Evolutionary conservation across 768 basidiomycete genomes (phyloP), one percentile per base, ranked within the genome.

Genomic region (Suillus luteus): DNA sequence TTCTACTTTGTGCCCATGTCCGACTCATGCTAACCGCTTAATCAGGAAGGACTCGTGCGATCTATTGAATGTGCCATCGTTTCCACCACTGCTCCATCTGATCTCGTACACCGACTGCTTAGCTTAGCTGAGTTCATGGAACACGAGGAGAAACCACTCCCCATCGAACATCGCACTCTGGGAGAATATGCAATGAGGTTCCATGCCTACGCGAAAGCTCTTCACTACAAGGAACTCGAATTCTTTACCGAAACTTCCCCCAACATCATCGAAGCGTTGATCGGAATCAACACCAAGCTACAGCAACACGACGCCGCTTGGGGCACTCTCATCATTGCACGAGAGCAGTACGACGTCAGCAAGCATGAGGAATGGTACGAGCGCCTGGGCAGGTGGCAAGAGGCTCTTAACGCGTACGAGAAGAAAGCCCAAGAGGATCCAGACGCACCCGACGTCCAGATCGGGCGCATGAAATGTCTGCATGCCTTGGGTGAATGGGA

Each of bases 401-500:
- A 98, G 66, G 97, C 97, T 0, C 79, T 99, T 44, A 81, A 78
- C 10, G 91, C 91, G 0, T 97, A 96, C 71, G 91, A 96, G 66
- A 86, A 86, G 69, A 92, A 90, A 70, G 86, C 85, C 6, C 81
- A 85, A 65, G 78, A 83, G n/a, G 91, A 96, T 68, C 91, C 93
- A 0, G 83, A 85, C 48, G 85, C 88, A 24, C 86, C 88, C 7
- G 91, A 92, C 51, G 80, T 93, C 35, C 88, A 91, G 57, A 86
- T 95, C 58, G 97, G 96, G 3, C 86, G 92, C 46, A 95, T 99
- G 88, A 95, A 94, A 69, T 98, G 96, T 73, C 78, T 98, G 19
- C 96, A 99, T 75, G 97, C 97, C 2, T 85, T 99, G 10, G 97
- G 97, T 41, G 96, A 99, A 80, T 99, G 97, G 97, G 96, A 97